These are phyloP conservation scores for Beauveria australis DNA, from an alignment of 2,329 filamentous ascomycete species.

Conservation along the genomic window DNA sequence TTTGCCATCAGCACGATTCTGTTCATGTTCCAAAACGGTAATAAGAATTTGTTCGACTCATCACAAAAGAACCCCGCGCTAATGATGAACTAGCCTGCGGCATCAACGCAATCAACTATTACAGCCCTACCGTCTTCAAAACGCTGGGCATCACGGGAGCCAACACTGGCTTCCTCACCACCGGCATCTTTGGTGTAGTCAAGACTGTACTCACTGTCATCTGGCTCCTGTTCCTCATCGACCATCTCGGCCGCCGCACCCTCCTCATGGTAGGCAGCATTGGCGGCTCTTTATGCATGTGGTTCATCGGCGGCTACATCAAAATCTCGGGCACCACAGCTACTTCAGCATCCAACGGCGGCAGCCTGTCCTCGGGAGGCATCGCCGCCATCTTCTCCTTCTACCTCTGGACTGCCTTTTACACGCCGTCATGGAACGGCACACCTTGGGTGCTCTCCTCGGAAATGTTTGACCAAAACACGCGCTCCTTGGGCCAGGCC, in stretches of 20 bases:
- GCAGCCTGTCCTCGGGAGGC: conserved; percentile 36
- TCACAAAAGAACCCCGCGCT: neutral
- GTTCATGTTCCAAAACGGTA: conserved; percentile 72
- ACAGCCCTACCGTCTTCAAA: conserved; percentile 39
- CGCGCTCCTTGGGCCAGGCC: conserved; percentile 57
- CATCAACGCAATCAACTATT: conserved; percentile 76
- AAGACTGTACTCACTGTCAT: conserved; percentile 61
- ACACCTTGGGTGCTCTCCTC: conserved; percentile 69
- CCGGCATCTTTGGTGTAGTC: conserved; percentile 69
- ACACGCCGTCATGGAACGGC: conserved; percentile 65
- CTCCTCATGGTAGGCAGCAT: conserved; percentile 56
- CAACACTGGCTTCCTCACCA: conserved; percentile 46
- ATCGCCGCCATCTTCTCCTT: conserved; percentile 61
- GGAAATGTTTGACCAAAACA: conserved; percentile 66
- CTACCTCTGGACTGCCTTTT: conserved; percentile 54
- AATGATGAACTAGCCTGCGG: conserved; percentile 32
- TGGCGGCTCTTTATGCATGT: conserved; percentile 58
- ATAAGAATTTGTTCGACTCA: conserved; percentile 13
- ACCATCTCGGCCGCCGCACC: conserved; percentile 44
- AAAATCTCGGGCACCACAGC: conserved; percentile 41
- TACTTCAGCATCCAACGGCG: conserved; percentile 22
- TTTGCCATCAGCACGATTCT: conserved; percentile 66
- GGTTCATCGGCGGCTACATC: conserved; percentile 41
- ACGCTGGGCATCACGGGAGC: conserved; percentile 38
- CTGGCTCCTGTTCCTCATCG: conserved; percentile 62